These are phyloP conservation scores for Aureobasidium sp. DNA, from an alignment of 2,329 filamentous ascomycete genomes.

Conservation along the genomic window DNA sequence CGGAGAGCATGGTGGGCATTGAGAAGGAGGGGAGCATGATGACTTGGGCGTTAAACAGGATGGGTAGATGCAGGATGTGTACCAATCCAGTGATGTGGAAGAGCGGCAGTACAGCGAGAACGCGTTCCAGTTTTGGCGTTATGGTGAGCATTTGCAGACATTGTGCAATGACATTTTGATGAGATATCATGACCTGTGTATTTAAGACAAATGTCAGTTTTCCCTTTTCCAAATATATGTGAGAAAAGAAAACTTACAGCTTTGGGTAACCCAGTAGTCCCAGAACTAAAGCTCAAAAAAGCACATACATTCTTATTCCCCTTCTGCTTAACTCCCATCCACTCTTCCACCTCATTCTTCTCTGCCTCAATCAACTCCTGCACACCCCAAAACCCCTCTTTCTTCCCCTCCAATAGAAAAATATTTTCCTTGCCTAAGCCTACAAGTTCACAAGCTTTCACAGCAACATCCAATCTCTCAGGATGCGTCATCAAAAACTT, in stretches of 20 bases:
- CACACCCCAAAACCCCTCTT: constrained; percentile 42
- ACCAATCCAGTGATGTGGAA: constrained; percentile 58
- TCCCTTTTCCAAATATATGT: too few relatives aligned
- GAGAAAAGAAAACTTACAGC: constrained; percentile 23
- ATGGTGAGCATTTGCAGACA: constrained; percentile 51
- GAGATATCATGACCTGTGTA: constrained; percentile 45
- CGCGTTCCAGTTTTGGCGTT: constrained; percentile 41
- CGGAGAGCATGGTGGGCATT: constrained; percentile 49
- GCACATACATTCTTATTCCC: constrained; percentile 49
- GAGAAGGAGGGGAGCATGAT: constrained; percentile 56
- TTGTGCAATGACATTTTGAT: constrained; percentile 48
- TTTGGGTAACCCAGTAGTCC: constrained; percentile 43
- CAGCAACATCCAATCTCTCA: constrained; percentile 46
- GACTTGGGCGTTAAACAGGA: constrained; percentile 56
- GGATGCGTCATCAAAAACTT: constrained; percentile 51
- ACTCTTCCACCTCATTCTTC: constrained; percentile 38
- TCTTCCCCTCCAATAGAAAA: constrained; percentile 48
- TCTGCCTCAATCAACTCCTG: constrained; percentile 35
- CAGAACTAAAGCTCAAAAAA: constrained; percentile 42
- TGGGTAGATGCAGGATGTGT: constrained; percentile 53
- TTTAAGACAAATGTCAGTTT: neutral
- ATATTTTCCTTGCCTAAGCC: constrained; percentile 45
- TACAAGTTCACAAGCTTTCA: constrained; percentile 44
- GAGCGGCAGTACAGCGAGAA: constrained; percentile 51
- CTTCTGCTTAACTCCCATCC: constrained; percentile 42